Base-by-base conservation (phyloP, 371 early-diverging fungal genomes). In the Mucor plumbeus region DNA sequence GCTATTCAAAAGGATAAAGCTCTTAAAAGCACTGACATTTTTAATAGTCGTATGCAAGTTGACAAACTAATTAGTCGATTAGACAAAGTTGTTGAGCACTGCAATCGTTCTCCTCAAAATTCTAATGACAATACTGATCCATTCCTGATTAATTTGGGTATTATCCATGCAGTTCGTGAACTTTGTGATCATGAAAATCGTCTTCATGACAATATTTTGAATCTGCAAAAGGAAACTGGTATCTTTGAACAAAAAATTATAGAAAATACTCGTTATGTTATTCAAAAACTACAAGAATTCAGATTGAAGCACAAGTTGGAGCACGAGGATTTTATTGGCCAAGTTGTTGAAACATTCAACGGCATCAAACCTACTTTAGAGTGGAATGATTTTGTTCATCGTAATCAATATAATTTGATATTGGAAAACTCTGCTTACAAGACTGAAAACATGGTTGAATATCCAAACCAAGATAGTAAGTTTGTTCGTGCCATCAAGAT, bases 311-410 rank as follows among this genome's bases (percentile, higher is more conserved):
- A 76, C 59, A 77, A 76, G 21, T 62, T 80, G 58, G 82, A 81
- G 33, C 41, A 63, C 3, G 54, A 68, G 15, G 68, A 69, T 26
- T 64, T 63, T 8, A 66, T 77, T 59, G 76, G 70, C 10, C 66
- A 64, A 5, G 68, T 84, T 15, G 65, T 68, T 1, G 56, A 61
- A 0, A 66, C 64, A 0, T 77, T 84, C 26, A 57, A 73, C 33
- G 31, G 47, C 4, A 44, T 84, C 4, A 59, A 64, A 14, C 73
- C 80, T 7, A 59, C 71, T 40, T 67, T 75, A 0, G 84, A 84
- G 64, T 84, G 84, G 84, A 73, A 78, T 26, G 76, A 75, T 33
- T 84, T 81, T 66, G 68, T 76, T 1, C 67, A 72, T 35, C 78
- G 80, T 38, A 69, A 83, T 41, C 69, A 71, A 8, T 61, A 66